Conservation (phyloP, 1,139 yeast species). For the Entelexis sorbosivorans region DNA sequence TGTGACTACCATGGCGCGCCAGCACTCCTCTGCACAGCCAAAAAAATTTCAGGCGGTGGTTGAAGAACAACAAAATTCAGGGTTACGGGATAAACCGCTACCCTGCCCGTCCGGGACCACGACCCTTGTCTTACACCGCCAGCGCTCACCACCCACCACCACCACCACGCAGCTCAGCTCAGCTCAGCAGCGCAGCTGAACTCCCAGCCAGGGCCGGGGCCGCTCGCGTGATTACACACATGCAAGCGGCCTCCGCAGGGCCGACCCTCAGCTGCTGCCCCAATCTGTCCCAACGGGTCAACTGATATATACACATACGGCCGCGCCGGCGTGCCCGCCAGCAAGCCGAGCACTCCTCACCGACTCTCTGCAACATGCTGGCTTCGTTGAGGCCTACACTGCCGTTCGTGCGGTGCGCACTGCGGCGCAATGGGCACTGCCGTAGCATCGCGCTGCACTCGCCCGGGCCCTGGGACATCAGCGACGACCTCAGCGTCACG, state of each 20-base stretch:
- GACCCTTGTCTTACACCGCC: not conserved
- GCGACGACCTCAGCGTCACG: slow-evolving; percentile 22
- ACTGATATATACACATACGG: not conserved
- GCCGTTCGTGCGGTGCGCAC: not conserved
- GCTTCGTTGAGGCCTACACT: too few relatives aligned
- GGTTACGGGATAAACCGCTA: not conserved
- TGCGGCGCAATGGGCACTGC: not conserved
- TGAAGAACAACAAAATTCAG: not conserved
- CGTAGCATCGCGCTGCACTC: not conserved
- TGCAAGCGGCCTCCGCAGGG: not conserved
- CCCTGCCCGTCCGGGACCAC: not conserved
- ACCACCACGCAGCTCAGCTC: not conserved
- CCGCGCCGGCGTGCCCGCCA: too few relatives aligned
- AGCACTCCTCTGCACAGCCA: not conserved
- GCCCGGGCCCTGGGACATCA: slow-evolving; percentile 13
- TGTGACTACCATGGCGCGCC: slow-evolving; percentile 20
- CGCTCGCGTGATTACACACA: not conserved
- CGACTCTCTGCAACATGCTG: too few relatives aligned
- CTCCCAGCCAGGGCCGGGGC: too few relatives aligned
- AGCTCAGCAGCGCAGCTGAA: too few relatives aligned
- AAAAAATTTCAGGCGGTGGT: not conserved
- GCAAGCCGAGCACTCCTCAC: too few relatives aligned
- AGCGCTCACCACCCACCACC: not conserved
- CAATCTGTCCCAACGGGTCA: not conserved
- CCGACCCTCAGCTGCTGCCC: not conserved